Conservation (phyloP, 768 basidiomycete species). For the Tylopilus cervinicoccineus region DNA sequence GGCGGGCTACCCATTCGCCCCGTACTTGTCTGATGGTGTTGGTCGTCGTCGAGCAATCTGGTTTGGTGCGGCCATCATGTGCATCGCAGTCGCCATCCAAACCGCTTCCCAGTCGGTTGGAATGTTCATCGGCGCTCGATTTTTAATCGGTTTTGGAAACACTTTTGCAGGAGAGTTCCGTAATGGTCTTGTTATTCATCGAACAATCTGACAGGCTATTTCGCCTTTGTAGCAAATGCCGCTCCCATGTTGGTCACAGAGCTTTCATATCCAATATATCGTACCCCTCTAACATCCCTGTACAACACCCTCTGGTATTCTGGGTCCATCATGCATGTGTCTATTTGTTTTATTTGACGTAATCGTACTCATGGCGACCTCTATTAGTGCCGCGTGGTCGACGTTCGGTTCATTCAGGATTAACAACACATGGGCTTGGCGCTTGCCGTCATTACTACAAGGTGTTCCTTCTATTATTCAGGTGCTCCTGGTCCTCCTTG, state of each 20-base stretch:
- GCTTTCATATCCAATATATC: slow-evolving; percentile 76
- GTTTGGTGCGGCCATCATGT: slow-evolving; percentile 67
- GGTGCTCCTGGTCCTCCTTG: slow-evolving; percentile 59
- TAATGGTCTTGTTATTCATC: background rate
- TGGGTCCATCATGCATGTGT: slow-evolving; percentile 67
- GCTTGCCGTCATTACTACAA: slow-evolving; percentile 73
- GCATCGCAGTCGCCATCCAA: slow-evolving; percentile 61
- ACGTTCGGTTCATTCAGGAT: slow-evolving; percentile 80
- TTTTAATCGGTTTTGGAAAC: slow-evolving; percentile 73
- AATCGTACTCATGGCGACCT: background rate
- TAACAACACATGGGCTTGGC: slow-evolving; percentile 70
- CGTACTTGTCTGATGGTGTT: slow-evolving; percentile 66
- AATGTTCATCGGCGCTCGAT: slow-evolving; percentile 80
- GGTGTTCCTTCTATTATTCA: slow-evolving; percentile 67
- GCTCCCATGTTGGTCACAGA: slow-evolving; percentile 84
- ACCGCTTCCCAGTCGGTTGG: slow-evolving; percentile 66
- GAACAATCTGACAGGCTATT: background rate
- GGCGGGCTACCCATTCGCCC: slow-evolving; percentile 65
- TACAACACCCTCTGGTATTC: slow-evolving; percentile 88
- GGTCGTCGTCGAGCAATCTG: slow-evolving; percentile 65
- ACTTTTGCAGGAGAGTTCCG: slow-evolving; percentile 55
- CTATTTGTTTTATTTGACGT: background rate
- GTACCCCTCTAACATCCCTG: slow-evolving; percentile 69
- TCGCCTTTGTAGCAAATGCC: slow-evolving; percentile 45
- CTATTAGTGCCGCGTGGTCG: slow-evolving; percentile 65